Evolutionary conservation across 306 rosid genomes (phyloP).

Genomic region (Vigna trinervia): DNA sequence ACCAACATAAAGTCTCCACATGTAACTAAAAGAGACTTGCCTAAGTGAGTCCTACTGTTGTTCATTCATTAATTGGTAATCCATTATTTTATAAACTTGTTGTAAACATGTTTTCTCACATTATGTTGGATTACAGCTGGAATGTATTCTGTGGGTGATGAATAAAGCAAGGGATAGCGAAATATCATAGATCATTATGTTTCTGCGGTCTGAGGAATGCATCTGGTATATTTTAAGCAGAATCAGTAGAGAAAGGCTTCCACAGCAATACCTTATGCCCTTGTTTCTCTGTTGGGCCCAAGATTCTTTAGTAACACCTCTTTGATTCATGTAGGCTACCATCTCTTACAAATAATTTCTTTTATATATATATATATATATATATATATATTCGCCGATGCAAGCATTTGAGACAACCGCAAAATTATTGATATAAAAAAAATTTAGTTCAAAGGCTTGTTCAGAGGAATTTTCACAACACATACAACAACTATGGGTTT

Average conservation of each 20-base stretch:
- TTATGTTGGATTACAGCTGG: slow-evolving; percentile 4
- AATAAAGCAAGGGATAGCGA: neutral
- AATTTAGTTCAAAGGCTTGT: too few species aligned
- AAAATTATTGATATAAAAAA: too few species aligned
- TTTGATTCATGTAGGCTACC: neutral
- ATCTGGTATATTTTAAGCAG: too few species aligned
- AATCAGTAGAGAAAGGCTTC: too few species aligned
- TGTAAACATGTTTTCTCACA: slow-evolving; percentile 16
- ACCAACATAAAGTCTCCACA: neutral
- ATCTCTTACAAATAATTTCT: neutral
- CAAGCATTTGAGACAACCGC: too few species aligned
- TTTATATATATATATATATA: neutral
- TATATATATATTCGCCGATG: neutral
- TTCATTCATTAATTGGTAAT: neutral
- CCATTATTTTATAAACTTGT: slow-evolving; percentile 26
- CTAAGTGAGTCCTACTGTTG: neutral
- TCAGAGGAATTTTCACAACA: too few species aligned
- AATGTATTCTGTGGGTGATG: neutral
- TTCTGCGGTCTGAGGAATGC: too few species aligned
- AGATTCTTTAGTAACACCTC: neutral
- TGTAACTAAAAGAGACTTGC: neutral
- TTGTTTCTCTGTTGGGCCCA: neutral
- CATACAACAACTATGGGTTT: too few species aligned
- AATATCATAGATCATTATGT: neutral
- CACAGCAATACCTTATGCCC: too few species aligned